Percentiles rank a stretch among this genome's conserved stretches.
Conservation (phyloP, 2,329 filamentous ascomycete genomes). For the Ophiostoma quercus region DNA sequence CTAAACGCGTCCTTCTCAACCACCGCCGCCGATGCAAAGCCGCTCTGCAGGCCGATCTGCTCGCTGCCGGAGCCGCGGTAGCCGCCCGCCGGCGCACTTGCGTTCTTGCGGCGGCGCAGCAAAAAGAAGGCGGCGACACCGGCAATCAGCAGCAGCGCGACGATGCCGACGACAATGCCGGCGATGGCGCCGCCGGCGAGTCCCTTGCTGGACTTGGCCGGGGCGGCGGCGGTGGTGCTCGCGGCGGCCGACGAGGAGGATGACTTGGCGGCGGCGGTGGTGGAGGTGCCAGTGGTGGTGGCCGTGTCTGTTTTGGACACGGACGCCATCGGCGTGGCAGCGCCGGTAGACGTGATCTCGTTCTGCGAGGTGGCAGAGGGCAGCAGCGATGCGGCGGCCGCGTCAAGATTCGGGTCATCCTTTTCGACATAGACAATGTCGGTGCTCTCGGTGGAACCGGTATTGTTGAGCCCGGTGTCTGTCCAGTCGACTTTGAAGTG, state of each 20-base stretch:
- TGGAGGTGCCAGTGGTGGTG: no score
- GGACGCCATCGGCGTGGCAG: no score
- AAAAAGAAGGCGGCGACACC: slow-evolving; percentile 36
- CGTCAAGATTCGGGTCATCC: no score
- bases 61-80: slow-evolving; percentile 13
- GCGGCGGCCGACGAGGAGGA: background rate
- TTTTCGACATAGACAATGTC: no score
- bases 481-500: no score
- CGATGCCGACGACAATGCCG: slow-evolving; percentile 44
- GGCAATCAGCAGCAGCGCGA: slow-evolving; percentile 35
- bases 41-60: slow-evolving; percentile 11
- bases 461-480: no score
- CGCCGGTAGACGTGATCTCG: no score
- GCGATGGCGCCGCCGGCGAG: slow-evolving; percentile 43
- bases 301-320: no score
- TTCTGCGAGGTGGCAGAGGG: no score
- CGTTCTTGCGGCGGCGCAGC: slow-evolving; percentile 43
- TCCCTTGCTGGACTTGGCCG: slow-evolving; percentile 21
- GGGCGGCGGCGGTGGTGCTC: background rate
- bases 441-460: no score
- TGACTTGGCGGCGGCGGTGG: background rate
- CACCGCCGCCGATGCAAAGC: background rate
- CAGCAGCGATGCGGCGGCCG: no score
- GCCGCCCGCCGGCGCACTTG: background rate
- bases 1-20: background rate